Evolutionary conservation across 208 protist species (phyloP).

Genomic region (Strigomonas culicis): DNA sequence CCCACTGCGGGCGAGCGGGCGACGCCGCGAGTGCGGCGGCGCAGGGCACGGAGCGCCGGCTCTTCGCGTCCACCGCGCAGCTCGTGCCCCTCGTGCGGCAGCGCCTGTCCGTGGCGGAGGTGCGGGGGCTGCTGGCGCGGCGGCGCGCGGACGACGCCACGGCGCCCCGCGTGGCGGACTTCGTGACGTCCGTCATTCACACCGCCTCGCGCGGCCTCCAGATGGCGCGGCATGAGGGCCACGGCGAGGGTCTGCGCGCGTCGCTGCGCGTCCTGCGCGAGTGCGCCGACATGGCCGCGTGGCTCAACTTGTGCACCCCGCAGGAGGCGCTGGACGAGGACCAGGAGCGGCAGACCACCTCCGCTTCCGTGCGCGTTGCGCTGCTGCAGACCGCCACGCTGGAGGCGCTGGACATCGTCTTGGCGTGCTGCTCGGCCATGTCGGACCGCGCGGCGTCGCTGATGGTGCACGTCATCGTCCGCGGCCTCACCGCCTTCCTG

Average conservation of each 20-base stretch:
- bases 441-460: slow-evolving; percentile 29
- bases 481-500: slow-evolving; percentile 65
- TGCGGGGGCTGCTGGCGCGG: neutral
- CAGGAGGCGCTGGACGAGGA: slow-evolving; percentile 59
- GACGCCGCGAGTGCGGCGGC: neutral
- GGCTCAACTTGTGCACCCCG: slow-evolving; percentile 56
- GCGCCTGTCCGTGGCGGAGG: slow-evolving; percentile 25
- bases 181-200: slow-evolving; percentile 57
- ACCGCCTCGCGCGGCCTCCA: slow-evolving; percentile 41
- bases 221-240: slow-evolving; percentile 27
- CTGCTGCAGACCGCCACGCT: slow-evolving; percentile 56
- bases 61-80: slow-evolving; percentile 3
- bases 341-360: slow-evolving; percentile 66
- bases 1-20: neutral
- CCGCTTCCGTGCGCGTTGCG: slow-evolving; percentile 52
- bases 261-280: slow-evolving; percentile 52
- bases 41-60: neutral
- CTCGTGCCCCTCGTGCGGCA: slow-evolving; percentile 37
- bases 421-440: slow-evolving; percentile 44
- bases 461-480: slow-evolving; percentile 46
- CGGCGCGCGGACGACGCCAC: neutral
- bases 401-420: slow-evolving; percentile 44
- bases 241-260: slow-evolving; percentile 28
- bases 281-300: slow-evolving; percentile 45
- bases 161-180: slow-evolving; percentile 44